phyloP scores from a whole-genome alignment of 257 asterid genomes.

The Fraxinus cuspidata region DNA sequence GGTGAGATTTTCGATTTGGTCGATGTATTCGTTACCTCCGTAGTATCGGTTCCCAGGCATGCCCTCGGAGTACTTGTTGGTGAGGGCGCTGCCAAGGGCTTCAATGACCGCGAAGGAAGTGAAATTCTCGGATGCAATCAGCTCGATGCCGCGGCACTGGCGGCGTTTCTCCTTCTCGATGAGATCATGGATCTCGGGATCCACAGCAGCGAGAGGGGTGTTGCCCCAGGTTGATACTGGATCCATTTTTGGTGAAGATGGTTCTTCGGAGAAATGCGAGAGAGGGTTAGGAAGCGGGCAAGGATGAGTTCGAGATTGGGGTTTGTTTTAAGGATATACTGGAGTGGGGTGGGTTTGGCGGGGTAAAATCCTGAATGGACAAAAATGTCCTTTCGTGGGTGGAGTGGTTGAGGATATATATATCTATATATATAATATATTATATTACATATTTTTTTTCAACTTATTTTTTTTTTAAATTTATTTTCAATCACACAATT shows the following conservation, averaged over 20 bases:
- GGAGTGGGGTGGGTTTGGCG: constrained; percentile 3
- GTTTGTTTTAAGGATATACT: constrained; percentile 5
- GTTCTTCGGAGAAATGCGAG: not conserved
- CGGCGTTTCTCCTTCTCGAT: constrained; percentile 71
- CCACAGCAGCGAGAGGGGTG: constrained; percentile 45
- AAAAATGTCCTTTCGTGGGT: constrained; percentile 11
- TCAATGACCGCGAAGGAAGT: constrained; percentile 74
- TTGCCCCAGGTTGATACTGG: constrained; percentile 62
- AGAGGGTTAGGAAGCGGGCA: not conserved
- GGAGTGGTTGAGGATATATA: constrained; percentile 17
- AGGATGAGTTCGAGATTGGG: constrained; percentile 17
- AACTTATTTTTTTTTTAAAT: no score
- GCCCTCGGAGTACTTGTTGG: constrained; percentile 69
- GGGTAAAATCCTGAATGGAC: constrained; percentile 20
- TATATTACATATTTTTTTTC: no score
- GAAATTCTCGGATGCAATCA: constrained; percentile 82
- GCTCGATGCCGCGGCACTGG: constrained; percentile 70
- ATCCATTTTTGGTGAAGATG: constrained; percentile 36
- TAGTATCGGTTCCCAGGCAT: constrained; percentile 65
- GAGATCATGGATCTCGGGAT: constrained; percentile 60
- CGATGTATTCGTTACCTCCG: constrained; percentile 65
- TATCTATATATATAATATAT: no score
- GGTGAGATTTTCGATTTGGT: constrained; percentile 64
- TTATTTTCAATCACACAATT: no score
- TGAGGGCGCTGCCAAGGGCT: constrained; percentile 61